A percentile compares a stretch with the other conserved stretches of the same genome.
Evolutionary conservation across 345 rosid species (phyloP).

Genomic region (Carallia brachiata): DNA sequence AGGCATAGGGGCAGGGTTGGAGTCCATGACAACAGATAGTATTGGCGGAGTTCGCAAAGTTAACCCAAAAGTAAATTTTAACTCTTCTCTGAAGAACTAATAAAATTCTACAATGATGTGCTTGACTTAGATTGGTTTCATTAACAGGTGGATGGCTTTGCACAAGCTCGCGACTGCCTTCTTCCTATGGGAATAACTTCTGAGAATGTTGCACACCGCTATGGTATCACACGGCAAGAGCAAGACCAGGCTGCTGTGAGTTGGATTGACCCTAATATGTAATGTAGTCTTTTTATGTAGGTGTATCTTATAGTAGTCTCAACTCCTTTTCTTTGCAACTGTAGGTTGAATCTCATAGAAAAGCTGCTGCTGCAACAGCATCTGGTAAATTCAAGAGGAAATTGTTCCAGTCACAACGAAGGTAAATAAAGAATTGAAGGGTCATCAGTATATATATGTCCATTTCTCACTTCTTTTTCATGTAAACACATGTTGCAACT

Average conservation of each 20-base stretch:
- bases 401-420: conserved; percentile 78
- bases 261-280: conserved; percentile 1
- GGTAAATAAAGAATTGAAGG: conserved; percentile 37
- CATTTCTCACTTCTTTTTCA: neutral
- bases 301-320: conserved; percentile 6
- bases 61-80: conserved; percentile 64
- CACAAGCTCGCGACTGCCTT: conserved; percentile 83
- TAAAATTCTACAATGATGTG: conserved; percentile 3
- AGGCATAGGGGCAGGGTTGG: conserved; percentile 95
- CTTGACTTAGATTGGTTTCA: conserved; percentile 9
- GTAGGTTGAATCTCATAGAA: conserved; percentile 91
- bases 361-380: conserved; percentile 82
- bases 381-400: conserved; percentile 92
- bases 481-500: conserved; percentile 6
- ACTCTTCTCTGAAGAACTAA: neutral
- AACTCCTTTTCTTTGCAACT: conserved; percentile 17
- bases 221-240: conserved; percentile 74
- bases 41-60: conserved; percentile 20
- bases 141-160: conserved; percentile 54
- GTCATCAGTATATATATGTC: neutral
- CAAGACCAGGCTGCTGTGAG: conserved; percentile 92
- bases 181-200: conserved; percentile 97
- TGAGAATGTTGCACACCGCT: conserved; percentile 88
- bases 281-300: conserved; percentile 6
- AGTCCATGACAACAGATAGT: conserved; percentile 65